Evolutionary conservation across 2,329 filamentous ascomycete genomes (phyloP), one percentile per base, ranked within the genome.

Genomic region (Verticillium alfalfae): DNA sequence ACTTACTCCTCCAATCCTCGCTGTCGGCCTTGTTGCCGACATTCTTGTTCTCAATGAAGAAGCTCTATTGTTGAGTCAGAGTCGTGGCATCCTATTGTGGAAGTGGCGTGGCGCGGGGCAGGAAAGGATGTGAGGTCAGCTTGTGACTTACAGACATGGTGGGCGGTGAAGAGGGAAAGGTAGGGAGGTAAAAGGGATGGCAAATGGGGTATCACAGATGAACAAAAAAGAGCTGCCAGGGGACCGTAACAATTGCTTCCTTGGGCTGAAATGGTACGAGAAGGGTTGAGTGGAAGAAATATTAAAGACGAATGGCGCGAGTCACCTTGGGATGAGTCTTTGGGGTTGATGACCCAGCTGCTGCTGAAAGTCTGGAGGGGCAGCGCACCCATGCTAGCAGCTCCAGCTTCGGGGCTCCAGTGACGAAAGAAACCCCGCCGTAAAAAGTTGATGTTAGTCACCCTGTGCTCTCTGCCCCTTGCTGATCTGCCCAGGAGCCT

Each of bases 1-100:
- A 74, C 86, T 67, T 82, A 94, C 91, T 91, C 81, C 91, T 85
- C 86, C 90, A 93, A 74, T 95, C 91, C 76, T 95, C 91, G 62
- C 89, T 86, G 66, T 86, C 83, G 59, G 81, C 80, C 75, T 86
- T 87, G 76, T 93, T 90, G 69, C 91, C 91, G 68, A 93, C 87
- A 75, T 90, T 86, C 69, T 89, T 87, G 75, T 94, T 93, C 72
- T 90, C 84, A 69, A 92, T 90, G 78, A 86, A 91, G 83, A 91
- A 93, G 66, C 71, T 72, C 83, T 88, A 68, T 13, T 66, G 60
- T 68, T 71, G 66, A 74, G 70, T 69, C 67, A 68, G 45, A 49
- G 22, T 13, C 45, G 16, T 34, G 38, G 57, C 58, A 37, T 34
- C 45, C n/a, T 49, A 5, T 9, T 22, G n/a, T 18, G n/a, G n/a